Percentiles rank a stretch among this genome's conserved stretches.
phyloP scores from a whole-genome alignment of 805 yeast species.

The Metschnikowia rubicola region DNA sequence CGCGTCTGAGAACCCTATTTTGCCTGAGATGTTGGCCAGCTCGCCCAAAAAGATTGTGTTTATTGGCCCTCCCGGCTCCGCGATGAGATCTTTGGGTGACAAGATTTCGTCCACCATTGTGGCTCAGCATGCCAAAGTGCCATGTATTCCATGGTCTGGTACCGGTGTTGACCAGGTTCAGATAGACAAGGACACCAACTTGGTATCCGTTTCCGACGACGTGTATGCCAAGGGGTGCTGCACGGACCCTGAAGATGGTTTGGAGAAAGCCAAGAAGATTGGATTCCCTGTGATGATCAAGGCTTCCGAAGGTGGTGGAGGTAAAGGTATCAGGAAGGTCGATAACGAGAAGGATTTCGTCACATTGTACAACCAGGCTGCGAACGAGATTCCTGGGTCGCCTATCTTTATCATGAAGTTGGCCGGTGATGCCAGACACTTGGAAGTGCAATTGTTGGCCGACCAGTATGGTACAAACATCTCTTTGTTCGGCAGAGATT shows the following conservation, averaged over 20 bases:
- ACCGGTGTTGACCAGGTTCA: slow-evolving; percentile 87
- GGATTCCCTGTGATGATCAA: slow-evolving; percentile 99
- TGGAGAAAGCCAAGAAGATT: slow-evolving; percentile 75
- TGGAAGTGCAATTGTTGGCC: slow-evolving; percentile 95
- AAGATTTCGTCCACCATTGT: slow-evolving; percentile 97
- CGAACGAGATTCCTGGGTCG: slow-evolving; percentile 97
- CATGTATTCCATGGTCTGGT: slow-evolving; percentile 99
- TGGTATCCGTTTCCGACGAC: slow-evolving; percentile 85
- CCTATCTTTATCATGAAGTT: slow-evolving; percentile 97
- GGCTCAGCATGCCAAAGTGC: slow-evolving; percentile 97
- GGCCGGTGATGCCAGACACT: slow-evolving; percentile 96
- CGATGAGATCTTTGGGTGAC: slow-evolving; percentile 99
- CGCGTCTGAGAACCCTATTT: slow-evolving; percentile 95
- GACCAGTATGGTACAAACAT: slow-evolving; percentile 98
- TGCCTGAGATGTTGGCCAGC: slow-evolving; percentile 93
- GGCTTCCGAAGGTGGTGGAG: slow-evolving; percentile 99
- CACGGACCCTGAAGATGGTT: slow-evolving; percentile 81
- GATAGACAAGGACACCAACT: slow-evolving; percentile 62
- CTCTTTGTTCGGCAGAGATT: slow-evolving; percentile 96
- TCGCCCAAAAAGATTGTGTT: slow-evolving; percentile 87
- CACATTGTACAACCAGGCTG: slow-evolving; percentile 84
- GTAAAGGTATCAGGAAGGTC: slow-evolving; percentile 98
- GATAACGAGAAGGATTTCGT: slow-evolving; percentile 77
- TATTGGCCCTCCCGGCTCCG: slow-evolving; percentile 98
- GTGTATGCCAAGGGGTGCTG: slow-evolving; percentile 89